phyloP scores from a whole-genome alignment of 345 rosid genomes.

The Mallotus nudiflorus region DNA sequence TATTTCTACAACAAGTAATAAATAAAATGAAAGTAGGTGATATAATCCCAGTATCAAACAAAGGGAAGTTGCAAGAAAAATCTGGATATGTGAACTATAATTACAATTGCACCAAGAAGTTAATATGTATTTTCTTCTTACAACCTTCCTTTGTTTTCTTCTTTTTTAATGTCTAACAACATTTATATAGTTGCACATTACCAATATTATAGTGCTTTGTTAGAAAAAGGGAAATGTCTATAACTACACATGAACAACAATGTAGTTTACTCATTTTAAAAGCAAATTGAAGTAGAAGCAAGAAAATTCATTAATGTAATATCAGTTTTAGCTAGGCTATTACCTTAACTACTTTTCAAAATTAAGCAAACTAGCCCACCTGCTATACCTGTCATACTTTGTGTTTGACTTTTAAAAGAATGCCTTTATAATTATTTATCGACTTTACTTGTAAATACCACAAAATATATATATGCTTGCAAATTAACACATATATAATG shows the following conservation, averaged over 20 bases:
- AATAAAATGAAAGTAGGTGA: no score
- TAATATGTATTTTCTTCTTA: not conserved
- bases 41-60: no score
- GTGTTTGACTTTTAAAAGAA: slow-evolving; percentile 75
- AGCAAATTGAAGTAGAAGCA: not conserved
- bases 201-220: not conserved
- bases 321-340: slow-evolving; percentile 3
- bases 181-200: not conserved
- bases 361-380: slow-evolving; percentile 15
- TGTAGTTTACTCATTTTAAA: not conserved
- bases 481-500: no score
- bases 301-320: slow-evolving; percentile 1
- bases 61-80: no score
- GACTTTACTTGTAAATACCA: slow-evolving; percentile 57
- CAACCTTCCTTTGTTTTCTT: no score
- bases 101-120: not conserved
- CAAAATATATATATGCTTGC: not conserved
- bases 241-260: not conserved
- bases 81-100: no score
- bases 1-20: no score
- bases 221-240: not conserved
- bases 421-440: slow-evolving; percentile 65
- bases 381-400: slow-evolving; percentile 73
- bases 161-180: no score
- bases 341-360: not conserved